Evolutionary conservation across 495 filamentous ascomycete genomes (phyloP), one percentile per base, ranked within the genome.

Genomic region (Stereocaulon alpinum): DNA sequence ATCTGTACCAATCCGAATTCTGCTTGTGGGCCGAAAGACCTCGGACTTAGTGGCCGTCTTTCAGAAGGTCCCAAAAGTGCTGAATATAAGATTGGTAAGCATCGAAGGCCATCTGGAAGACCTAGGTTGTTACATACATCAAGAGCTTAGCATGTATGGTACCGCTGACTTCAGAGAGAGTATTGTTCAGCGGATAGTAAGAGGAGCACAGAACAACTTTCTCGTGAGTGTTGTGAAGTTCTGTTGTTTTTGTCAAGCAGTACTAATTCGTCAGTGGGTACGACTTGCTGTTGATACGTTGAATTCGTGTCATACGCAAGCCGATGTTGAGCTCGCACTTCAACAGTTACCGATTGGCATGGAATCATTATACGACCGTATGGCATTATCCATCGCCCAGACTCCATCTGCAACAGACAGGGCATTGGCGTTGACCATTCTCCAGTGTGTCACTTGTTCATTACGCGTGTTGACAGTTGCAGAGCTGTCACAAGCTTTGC

Each of bases 271-370:
- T 56, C 24, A 62, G 59, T 69, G 66, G 67, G 71, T 68, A 24
- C 66, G 66, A 42, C 68, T 70, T 49, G 69, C 67, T 51, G 58
- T 77, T 22, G 63, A 72, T 10, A 62, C 70, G 56, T 40, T 78
- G 0, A 66, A 66, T 42, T 41, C 61, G 12, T 59, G 62, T 54
- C 68, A 71, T 43, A 65, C 64, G 9, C 55, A 68, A 49, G 55
- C 67, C 49, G 69, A 63, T 18, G 64, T 70, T 34, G 40, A 66
- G 42, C 45, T 67, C 17, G 55, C 66, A 29, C 64, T 76, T 30
- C 60, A 71, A n/a, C 70, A 73, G 12, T 40, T 74, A 5, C 73
- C 73, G 5, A 27, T 27, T 17, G 72, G 63, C 24, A 74, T 76
- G 73, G 62, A 71, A 24, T 34, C 43, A 20, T 56, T 74, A 5